Evolutionary conservation across 129 eudicot genomes (phyloP), one percentile per base, ranked within the genome.

Genomic region (Helichrysum umbraculigerum): DNA sequence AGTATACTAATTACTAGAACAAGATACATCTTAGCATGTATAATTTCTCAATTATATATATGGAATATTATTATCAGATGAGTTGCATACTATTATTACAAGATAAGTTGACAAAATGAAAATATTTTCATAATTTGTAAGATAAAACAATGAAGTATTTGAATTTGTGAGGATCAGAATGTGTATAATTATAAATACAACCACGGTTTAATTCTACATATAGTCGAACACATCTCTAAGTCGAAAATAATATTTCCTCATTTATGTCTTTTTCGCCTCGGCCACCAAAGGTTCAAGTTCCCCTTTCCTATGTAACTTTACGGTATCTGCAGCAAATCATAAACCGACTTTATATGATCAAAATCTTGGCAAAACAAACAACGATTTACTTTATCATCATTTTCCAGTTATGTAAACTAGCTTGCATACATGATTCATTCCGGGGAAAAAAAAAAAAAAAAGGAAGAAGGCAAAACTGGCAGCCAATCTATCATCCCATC

Each of bases 261-360:
- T 67, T 57, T 73, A 80, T 20, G 64, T 11, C 66, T 60, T 66
- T 68, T 73, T 80, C 5, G 97, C 93, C 78, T 88, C 93, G 0
- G 86, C 82, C 35, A 93, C 71, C 87, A 93, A 72, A 42, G 85
- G 69, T 82, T 91, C 97, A 33, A 93, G 98, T 73, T 88, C 93
- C 62, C 98, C 98, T 60, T 90, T 83, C 47, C 85, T 79, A 75
- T 90, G 78, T 54, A 92, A 87, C 84, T 86, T 82, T 32, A 87
- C 78, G 17, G 90, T 84, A 65, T 93, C 98, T 93, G 95, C 79
- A 76, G 47, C 50, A 68, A 71, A 75, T 65, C 44, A 65, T 44
- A 65, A 33, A 16, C 37, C 25, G 17, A 29, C 22, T 30, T 65
- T 32, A 11, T 32, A 64, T 3, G 25, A 65, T 30, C 70, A 25